phyloP scores from a whole-genome alignment of 2,329 filamentous ascomycete genomes.

The Juglanconis oblonga region DNA sequence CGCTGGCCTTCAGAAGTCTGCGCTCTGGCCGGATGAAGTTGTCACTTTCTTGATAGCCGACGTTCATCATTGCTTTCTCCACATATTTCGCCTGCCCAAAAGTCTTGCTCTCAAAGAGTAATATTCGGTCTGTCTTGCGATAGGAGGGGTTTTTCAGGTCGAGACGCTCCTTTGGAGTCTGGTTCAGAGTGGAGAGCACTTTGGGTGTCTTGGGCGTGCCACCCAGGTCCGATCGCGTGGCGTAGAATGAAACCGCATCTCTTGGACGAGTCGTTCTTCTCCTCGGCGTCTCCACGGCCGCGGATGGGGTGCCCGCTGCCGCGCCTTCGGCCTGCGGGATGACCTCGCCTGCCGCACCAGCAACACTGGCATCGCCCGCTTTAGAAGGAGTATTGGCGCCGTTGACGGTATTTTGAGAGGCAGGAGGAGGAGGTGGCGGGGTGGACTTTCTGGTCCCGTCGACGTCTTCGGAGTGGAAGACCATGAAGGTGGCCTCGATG shows the following conservation, averaged over 20 bases:
- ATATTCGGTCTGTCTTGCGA: conserved; percentile 74
- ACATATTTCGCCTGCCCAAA: conserved; percentile 87
- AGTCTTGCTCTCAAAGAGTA: conserved; percentile 78
- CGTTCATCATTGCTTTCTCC: conserved; percentile 92
- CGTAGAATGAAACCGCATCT: conserved; percentile 53
- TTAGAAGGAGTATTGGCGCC: conserved; percentile 45
- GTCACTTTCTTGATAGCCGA: conserved; percentile 94
- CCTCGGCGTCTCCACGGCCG: conserved; percentile 35
- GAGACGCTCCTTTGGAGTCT: conserved; percentile 76
- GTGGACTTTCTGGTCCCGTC: conserved; percentile 64
- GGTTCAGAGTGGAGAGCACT: conserved; percentile 72
- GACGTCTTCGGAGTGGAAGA: conserved; percentile 80
- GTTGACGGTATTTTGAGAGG: conserved; percentile 25
- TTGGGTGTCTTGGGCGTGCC: conserved; percentile 55
- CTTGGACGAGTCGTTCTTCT: conserved; percentile 45
- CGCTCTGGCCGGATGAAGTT: conserved; percentile 76
- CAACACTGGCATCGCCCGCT: conserved; percentile 35
- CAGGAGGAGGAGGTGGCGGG: conserved; percentile 33
- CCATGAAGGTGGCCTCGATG: conserved; percentile 74
- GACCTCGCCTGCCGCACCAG: conserved; percentile 32
- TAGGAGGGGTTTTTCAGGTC: conserved; percentile 75
- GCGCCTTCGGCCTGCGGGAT: conserved; percentile 40
- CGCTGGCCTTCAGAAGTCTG: conserved; percentile 63
- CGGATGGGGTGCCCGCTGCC: conserved; percentile 19
- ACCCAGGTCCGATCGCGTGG: conserved; percentile 42